Base-by-base conservation (phyloP, 1,139 yeast species). In the Pichia sp. region DNA sequence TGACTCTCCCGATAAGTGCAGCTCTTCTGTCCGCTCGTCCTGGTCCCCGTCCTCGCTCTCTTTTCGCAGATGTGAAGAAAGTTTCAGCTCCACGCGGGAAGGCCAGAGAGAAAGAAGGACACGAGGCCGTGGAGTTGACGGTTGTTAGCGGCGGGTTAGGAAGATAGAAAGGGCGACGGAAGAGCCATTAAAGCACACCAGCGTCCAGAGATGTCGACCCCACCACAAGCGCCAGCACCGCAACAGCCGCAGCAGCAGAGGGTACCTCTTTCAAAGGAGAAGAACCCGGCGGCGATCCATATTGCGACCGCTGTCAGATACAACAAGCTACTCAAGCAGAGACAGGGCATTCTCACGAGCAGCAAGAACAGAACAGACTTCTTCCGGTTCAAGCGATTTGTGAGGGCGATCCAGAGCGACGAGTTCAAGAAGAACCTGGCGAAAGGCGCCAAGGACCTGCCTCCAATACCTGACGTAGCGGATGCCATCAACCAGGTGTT, bases 351-450 rank as follows among this genome's bases (percentile, higher is more conserved):
- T 43, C 73, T 86, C 47, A 74, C 88, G 54, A 84, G 84, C 64
- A 86, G 86, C 53, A 54, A 62, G 32, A 80, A 81, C 59, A 81
- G 81, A 41, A 79, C 82, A 45, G 95, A 89, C 58, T 92, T 93
- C 69, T 93, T 93, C 79, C 78, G 96, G 63, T 87, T 76, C 69
- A 93, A 95, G 70, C 80, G 99, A 64, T 86, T 90, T 48, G 73
- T 82, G 15, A 77, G 98, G 62, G 95, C 95, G 0, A 77, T 93
- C 57, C 74, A 82, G 48, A 82, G 92, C 57, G 86, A 81, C 1
- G 92, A 85, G 49, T 93, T 90, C 71, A 77, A 79, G 59, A 69
- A 73, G 54, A 77, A 80, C 58, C 84, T 83, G 55, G 63, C 73
- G 26, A 79, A 80, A 62, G 60, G 59, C n/a, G 62, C 65, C 1